These are phyloP conservation scores for Hemisphaericaspora lyxosophila DNA, from an alignment of 1,139 yeast species.

Conservation along the genomic window DNA sequence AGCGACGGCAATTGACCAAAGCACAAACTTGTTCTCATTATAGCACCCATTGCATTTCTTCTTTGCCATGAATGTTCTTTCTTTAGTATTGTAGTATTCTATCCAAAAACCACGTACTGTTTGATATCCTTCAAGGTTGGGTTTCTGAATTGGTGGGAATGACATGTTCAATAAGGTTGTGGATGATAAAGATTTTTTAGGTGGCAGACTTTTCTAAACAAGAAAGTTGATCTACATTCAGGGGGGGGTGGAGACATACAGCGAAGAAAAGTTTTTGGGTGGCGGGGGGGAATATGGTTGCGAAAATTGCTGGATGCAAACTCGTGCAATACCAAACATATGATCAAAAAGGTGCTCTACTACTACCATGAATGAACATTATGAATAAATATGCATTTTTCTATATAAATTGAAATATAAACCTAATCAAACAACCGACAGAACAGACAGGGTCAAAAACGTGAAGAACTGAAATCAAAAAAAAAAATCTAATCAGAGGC, in stretches of 20 bases:
- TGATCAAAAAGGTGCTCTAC: slow-evolving; percentile 1
- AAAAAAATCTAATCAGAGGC: slow-evolving; percentile 12
- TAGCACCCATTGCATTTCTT: slow-evolving; percentile 49
- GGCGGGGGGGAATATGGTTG: not conserved
- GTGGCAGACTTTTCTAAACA: not conserved
- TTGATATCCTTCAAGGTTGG: slow-evolving; percentile 54
- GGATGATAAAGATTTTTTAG: too few species aligned
- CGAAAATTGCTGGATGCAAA: not conserved
- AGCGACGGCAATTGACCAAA: slow-evolving; percentile 71
- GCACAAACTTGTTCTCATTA: slow-evolving; percentile 55
- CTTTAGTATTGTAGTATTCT: slow-evolving; percentile 43
- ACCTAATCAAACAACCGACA: not conserved
- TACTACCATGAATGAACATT: not conserved
- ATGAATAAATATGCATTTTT: slow-evolving; percentile 3
- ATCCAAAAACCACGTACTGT: slow-evolving; percentile 48
- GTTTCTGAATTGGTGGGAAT: slow-evolving; percentile 22
- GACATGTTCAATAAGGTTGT: not conserved
- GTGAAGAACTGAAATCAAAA: not conserved
- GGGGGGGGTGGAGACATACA: not conserved
- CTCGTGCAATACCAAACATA: too few species aligned
- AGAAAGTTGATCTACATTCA: not conserved
- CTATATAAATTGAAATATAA: not conserved
- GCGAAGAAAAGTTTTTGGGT: not conserved
- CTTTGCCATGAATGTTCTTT: slow-evolving; percentile 45
- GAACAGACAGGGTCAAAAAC: not conserved